These are phyloP conservation scores for Beauveria pseudobassiana DNA, from an alignment of 2,329 filamentous ascomycete genomes.

Conservation along the genomic window DNA sequence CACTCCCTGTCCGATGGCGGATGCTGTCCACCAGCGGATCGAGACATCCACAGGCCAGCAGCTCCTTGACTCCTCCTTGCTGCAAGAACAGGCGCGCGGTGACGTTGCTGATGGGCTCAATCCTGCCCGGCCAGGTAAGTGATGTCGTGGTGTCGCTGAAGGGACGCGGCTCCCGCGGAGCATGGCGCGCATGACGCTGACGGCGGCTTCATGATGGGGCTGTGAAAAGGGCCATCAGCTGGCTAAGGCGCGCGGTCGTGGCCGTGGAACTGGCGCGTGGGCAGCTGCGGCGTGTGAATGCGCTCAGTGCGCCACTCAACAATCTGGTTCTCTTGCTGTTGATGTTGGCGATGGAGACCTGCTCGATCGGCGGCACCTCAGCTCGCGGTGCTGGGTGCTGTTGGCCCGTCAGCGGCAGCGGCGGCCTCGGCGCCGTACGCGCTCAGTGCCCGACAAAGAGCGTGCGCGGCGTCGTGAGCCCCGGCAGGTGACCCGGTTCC, in stretches of 20 bases:
- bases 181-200: conserved; percentile 62
- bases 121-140: conserved; percentile 65
- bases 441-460: conserved; percentile 65
- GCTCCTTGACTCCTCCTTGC: conserved; percentile 67
- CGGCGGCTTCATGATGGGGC: conserved; percentile 85
- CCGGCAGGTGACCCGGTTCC: conserved; percentile 66
- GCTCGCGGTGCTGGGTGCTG: conserved; percentile 36
- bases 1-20: conserved; percentile 73
- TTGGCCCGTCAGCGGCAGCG: not conserved
- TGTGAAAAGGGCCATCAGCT: conserved; percentile 88
- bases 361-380: conserved; percentile 67
- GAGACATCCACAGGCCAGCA: conserved; percentile 74
- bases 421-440: conserved; percentile 57
- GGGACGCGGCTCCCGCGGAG: conserved; percentile 49
- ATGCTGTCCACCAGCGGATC: conserved; percentile 95
- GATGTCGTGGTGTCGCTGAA: conserved; percentile 52
- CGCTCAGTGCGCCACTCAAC: conserved; percentile 82
- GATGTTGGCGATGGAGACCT: conserved; percentile 87
- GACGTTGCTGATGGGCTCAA: conserved; percentile 83
- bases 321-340: conserved; percentile 96
- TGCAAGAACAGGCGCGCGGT: conserved; percentile 70
- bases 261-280: conserved; percentile 79
- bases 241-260: conserved; percentile 82
- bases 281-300: conserved; percentile 74
- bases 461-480: conserved; percentile 67